Evolutionary conservation across 2,329 filamentous ascomycete species (phyloP).

Genomic region (Tolypocladium tundrense): DNA sequence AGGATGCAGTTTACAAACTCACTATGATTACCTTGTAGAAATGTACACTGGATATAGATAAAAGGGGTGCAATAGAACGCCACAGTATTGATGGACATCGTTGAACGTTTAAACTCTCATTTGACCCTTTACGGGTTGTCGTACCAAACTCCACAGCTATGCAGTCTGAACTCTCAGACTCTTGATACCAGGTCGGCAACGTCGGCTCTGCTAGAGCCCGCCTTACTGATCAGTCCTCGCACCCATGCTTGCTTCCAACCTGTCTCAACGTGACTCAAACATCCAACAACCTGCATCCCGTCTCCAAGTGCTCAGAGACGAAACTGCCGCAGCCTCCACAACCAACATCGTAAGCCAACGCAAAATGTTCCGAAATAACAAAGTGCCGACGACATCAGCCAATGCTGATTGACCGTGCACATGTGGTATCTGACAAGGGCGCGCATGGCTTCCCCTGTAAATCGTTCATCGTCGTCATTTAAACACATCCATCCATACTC

Average conservation of each 20-base stretch:
- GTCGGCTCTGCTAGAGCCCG: background rate
- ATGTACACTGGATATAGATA: background rate
- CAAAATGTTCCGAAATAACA: background rate
- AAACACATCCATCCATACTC: conserved; percentile 6
- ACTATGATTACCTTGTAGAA: background rate
- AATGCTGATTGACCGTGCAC: conserved; percentile 6
- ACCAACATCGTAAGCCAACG: background rate
- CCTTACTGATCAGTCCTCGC: background rate
- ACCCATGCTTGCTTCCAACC: background rate
- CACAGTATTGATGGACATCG: background rate
- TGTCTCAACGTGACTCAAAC: background rate
- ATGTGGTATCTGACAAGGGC: conserved; percentile 16
- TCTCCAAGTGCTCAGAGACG: background rate
- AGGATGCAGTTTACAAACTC: background rate
- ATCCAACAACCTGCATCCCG: background rate
- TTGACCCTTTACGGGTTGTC: background rate
- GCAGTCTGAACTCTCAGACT: background rate
- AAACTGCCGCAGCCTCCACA: background rate
- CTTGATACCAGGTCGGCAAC: background rate
- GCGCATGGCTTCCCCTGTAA: conserved; percentile 3
- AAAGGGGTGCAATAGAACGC: background rate
- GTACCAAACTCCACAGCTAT: background rate
- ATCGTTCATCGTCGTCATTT: conserved; percentile 5
- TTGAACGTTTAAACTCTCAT: background rate
- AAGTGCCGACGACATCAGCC: background rate